Conservation (phyloP, 306 rosid genomes). For the Rubus parviflorus region DNA sequence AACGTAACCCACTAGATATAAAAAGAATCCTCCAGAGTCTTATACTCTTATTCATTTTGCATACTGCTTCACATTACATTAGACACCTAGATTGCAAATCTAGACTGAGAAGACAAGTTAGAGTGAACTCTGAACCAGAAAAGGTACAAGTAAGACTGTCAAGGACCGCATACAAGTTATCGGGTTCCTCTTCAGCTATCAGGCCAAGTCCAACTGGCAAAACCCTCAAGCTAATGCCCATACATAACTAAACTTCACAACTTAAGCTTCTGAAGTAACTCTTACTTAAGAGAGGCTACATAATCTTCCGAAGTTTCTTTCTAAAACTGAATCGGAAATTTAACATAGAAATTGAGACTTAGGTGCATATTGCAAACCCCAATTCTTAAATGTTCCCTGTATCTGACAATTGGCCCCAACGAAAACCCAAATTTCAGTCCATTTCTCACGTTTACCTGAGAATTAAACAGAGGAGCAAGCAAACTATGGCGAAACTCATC, state of each 20-base stretch:
- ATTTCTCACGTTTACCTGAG: conserved; percentile 1
- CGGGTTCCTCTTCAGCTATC: background rate
- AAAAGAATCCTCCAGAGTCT: background rate
- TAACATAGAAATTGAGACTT: background rate
- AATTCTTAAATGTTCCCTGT: background rate
- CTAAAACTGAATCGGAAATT: background rate
- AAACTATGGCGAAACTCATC: background rate
- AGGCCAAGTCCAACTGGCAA: background rate
- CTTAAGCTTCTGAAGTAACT: background rate
- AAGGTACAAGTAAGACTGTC: background rate
- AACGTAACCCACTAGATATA: background rate
- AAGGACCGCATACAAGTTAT: background rate
- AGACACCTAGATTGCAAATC: background rate
- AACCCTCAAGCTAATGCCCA: background rate
- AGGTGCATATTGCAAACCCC: background rate
- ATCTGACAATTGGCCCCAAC: background rate
- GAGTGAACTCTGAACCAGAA: background rate
- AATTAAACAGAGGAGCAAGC: conserved; percentile 3
- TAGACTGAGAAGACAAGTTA: background rate
- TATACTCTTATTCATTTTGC: background rate
- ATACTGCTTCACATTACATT: background rate
- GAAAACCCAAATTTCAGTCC: conserved; percentile 13
- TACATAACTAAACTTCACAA: background rate
- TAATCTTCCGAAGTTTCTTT: background rate
- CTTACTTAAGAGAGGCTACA: background rate